Evolutionary conservation across 75 land plant genomes (phyloP), one percentile per base, ranked within the genome.

Genomic region (Pinus albicaulis): DNA sequence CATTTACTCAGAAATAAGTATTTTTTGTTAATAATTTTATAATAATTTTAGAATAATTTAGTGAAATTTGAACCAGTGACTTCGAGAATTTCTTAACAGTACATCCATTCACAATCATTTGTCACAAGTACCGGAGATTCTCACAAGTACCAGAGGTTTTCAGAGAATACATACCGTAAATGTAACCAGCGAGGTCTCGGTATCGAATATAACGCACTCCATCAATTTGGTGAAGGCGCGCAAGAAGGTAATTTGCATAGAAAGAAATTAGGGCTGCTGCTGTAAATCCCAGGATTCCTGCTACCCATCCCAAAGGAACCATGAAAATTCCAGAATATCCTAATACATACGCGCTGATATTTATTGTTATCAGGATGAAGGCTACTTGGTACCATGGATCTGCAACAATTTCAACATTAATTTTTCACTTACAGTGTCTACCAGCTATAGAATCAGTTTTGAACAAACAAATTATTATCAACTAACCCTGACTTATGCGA

Each of bases 331-430:
- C 92, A 19, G 97, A 86, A 28, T 92, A 94, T 38, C 97, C 97
- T 79, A 94, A 66, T 0, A 94, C 87, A 77, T 86, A 94, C 2
- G 92, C 90, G 55, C 90, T 92, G 87, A 90, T 94, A 56, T 92
- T 80, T 16, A 89, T 86, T 4, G 97, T 86, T 13, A 91, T 85
- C 5, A 94, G 86, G 36, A 89, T 82, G 64, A 93, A 89, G 13
- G 78, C 96, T 31, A 77, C 92, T 75, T 92, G 92, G 72, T 84
- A 85, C 96, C 96, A 93, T 56, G 94, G 83, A 85, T 93, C 96
- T 93, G 71, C 71, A 38, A 68, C 53, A 48, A 10, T 48, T 48
- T 48, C 12, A 10, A 48, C 53, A 48, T 48, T 48, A 48, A 48
- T 48, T 10, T 8, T 48, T 48, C 53, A 48, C 11, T 48, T 48